Evolutionary conservation across 1,284 basidiomycete genomes (phyloP), one percentile per base, ranked within the genome.

Genomic region (Puccinia hordei): DNA sequence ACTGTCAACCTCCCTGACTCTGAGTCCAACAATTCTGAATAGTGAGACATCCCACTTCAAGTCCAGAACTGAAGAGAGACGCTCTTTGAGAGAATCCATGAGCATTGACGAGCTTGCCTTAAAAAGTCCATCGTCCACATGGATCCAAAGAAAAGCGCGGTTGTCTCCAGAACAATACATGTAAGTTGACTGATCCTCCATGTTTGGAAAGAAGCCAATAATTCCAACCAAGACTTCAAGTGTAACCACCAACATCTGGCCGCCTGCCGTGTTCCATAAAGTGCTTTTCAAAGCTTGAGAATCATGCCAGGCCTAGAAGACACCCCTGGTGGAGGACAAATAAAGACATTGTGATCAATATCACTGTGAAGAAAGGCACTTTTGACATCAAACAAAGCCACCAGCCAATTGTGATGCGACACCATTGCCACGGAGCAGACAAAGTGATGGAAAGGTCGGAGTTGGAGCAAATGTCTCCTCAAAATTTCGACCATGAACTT

Each of bases 41-140:
- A n/a, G n/a, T n/a, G n/a, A n/a, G n/a, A n/a, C n/a, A n/a, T n/a
- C n/a, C n/a, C n/a, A n/a, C n/a, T n/a, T n/a, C n/a, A n/a, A n/a
- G n/a, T n/a, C n/a, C n/a, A 63, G n/a, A 30, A 30, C 35, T 12
- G 9, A 5, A 24, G 30, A 38, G 2, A 63, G 59, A 5, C 4
- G 10, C 9, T 4, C 59, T 19, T 63, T 63, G 5, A 63, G 30
- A 13, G n/a, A 8, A 4, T 63, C 59, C 9, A 63, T n/a, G 5
- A 63, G 24, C 15, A 12, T 24, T 9, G 27, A 3, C 12, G 30
- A 33, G 59, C 59, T 63, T 5, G 59, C 66, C 2, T 35, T 69
- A 15, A 69, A 38, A 3, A 46, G 15, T 6, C 66, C 66, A 13
- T 73, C 24, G 46, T 73, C 49, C 4, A 73, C 69, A 73, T 73